Percentiles rank a stretch among this genome's conserved stretches.
Conservation (phyloP, 2,329 filamentous ascomycete species). For the Cladorrhinum sp. region DNA sequence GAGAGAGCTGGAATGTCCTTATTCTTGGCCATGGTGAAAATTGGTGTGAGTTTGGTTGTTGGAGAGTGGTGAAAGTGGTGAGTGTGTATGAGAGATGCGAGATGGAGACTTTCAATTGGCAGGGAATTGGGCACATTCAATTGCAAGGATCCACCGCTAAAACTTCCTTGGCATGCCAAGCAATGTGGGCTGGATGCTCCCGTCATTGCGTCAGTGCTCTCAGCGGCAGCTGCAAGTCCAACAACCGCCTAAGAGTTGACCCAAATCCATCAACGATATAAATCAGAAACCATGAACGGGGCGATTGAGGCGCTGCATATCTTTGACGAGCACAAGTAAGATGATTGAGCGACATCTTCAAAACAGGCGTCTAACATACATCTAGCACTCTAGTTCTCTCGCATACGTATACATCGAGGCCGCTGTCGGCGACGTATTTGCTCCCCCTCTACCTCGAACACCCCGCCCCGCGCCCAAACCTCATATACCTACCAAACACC, state of each 20-base stretch:
- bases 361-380: conserved; percentile 23
- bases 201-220: conserved; percentile 29
- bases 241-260: background rate
- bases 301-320: conserved; percentile 95
- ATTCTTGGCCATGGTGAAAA: conserved; percentile 42
- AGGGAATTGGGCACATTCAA: background rate
- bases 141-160: conserved; percentile 11
- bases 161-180: conserved; percentile 1
- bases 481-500: conserved; percentile 79
- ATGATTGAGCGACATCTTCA: background rate
- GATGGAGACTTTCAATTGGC: conserved; percentile 2
- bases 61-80: too few species aligned
- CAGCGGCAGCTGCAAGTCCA: conserved; percentile 1
- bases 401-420: conserved; percentile 81
- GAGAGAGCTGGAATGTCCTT: conserved; percentile 48
- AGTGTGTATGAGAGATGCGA: background rate
- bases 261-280: conserved; percentile 3
- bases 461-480: conserved; percentile 73
- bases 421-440: conserved; percentile 70
- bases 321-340: conserved; percentile 91
- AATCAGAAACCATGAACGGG: conserved; percentile 62
- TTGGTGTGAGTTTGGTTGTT: background rate
- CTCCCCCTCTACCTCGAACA: conserved; percentile 86
- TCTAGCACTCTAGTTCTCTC: conserved; percentile 77
- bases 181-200: background rate